Base-by-base conservation (phyloP, 192 early-diverging fungal species). In the Coemansia sp. region DNA sequence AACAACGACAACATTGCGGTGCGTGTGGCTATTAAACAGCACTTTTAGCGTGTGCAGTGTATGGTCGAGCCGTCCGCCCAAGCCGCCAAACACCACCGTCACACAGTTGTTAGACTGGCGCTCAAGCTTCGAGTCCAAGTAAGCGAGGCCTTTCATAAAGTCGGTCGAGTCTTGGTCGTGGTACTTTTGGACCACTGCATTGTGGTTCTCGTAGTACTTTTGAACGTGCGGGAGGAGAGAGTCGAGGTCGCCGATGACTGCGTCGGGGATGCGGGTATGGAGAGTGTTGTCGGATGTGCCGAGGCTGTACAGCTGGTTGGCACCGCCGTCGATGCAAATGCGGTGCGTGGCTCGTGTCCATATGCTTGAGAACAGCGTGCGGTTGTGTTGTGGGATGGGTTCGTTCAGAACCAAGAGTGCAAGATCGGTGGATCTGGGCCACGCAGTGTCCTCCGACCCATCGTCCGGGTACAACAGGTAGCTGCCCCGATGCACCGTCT, bases 51-150 rank as follows among this genome's bases (percentile, higher is more conserved):
- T 87, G 9, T 88, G 83, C 72, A 98, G 89, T 9, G 84, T 86
- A 50, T 98, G 96, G 73, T 98, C 96, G 58, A 98, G 87, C 17
- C 96, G 85, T 0, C 96, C 96, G 24, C 89, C 86, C 4, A 94
- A 73, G 4, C 91, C 92, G 38, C 94, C 92, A 17, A 89, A 71
- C 8, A 87, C 94, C n/a, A 96, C 75, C 5, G 93, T 77, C 24
- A 86, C 84, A 57, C 73, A 73, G 70, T 80, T 45, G 12, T 70
- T 35, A 5, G 67, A 39, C 58, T 53, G 6, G 48, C 38, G 24
- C 52, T 66, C 9, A 22, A 58, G 52, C 2, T 47, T 66, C 35
- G 22, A 55, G 64, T 83, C 77, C 6, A 83, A 43, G 56, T 75
- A 83, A 12, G 66, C 29, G 12, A 97, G 81, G 58, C 92, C 92